Evolutionary conservation across 2,329 filamentous ascomycete species (phyloP).

Genomic region (Sclerotinia glacialis): DNA sequence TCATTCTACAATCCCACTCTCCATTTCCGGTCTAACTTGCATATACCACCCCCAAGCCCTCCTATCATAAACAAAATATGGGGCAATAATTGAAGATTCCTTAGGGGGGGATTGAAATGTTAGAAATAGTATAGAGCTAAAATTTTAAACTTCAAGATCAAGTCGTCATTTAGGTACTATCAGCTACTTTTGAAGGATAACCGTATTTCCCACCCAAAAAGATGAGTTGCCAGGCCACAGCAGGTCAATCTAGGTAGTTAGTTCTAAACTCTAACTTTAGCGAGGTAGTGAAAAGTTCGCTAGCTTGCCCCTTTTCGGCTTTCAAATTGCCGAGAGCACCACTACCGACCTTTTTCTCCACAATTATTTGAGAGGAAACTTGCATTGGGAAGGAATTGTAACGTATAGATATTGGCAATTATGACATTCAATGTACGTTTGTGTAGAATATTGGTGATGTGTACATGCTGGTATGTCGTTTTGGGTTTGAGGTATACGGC

Average conservation of each 20-base stretch:
- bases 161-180: neutral
- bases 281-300: neutral
- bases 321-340: neutral
- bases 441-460: neutral
- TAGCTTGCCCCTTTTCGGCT: conserved; percentile 3
- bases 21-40: no score
- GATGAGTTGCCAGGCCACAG: no score
- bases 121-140: neutral
- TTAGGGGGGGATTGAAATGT: neutral
- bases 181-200: neutral
- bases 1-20: no score
- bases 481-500: neutral
- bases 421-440: no score
- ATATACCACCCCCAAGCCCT: no score
- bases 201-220: neutral
- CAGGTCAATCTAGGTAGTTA: no score
- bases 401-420: no score
- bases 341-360: neutral
- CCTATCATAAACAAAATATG: no score
- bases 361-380: neutral
- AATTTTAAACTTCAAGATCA: fast-evolving
- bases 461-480: neutral
- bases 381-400: fast-evolving
- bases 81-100: neutral
- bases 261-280: neutral